Evolutionary conservation across 768 basidiomycete species (phyloP), one percentile per base, ranked within the genome.

Genomic region (Obba rivulosa): DNA sequence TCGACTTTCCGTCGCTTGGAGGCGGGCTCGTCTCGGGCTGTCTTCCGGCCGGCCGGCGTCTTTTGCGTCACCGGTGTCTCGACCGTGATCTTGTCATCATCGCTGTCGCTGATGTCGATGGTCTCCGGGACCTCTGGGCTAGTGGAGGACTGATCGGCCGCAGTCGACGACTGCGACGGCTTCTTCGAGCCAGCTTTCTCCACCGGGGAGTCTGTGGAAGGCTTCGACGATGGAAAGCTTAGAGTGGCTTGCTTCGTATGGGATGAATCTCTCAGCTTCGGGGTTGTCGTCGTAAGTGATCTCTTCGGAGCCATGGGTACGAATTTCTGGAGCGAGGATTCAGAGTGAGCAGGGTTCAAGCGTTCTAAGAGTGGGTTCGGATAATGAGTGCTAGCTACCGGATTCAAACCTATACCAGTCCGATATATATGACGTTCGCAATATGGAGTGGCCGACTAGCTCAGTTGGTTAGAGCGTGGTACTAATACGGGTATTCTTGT

Each of bases 381-480:
- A n/a, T n/a, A n/a, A n/a, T n/a, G n/a, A n/a, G n/a, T n/a, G n/a
- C n/a, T n/a, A n/a, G n/a, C n/a, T n/a, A n/a, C n/a, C n/a, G n/a
- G n/a, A n/a, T n/a, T n/a, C n/a, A n/a, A n/a, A n/a, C n/a, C n/a
- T n/a, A n/a, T n/a, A n/a, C n/a, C n/a, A 3, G 23, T 22, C 17
- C 31, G 43, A 44, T 34, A 44, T n/a, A 25, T 10, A 8, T 18
- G 13, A 3, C 43, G 18, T 25, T 11, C 8, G 25, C 16, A 44
- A 7, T 5, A 16, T 44, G 8, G 28, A 44, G 25, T 43, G 83
- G 84, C 85, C 83, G 85, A 78, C 82, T 87, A 86, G 85, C 85
- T 87, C 85, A 87, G 85, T 72, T 86, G 85, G 85, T 87, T 86
- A 86, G 85, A 86, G 85, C 85, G 83, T 85, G 80, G 83, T 84